These are phyloP conservation scores for Avicennia marina DNA, from an alignment of 257 asterid species.

Conservation along the genomic window DNA sequence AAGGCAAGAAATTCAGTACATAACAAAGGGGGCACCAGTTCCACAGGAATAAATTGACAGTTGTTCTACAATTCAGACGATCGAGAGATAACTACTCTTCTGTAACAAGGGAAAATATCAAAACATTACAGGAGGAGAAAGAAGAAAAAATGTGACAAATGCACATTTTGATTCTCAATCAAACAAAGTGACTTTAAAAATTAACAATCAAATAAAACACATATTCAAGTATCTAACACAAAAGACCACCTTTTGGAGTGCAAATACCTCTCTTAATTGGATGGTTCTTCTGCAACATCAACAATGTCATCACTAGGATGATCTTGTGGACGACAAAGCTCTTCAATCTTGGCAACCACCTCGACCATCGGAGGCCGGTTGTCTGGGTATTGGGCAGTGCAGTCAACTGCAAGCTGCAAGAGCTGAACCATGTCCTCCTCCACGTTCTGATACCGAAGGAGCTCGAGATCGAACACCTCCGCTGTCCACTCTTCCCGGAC, in stretches of 20 bases:
- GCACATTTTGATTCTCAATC: conserved; percentile 24
- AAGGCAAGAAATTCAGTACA: no score
- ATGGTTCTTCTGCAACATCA: conserved; percentile 12
- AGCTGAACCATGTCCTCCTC: conserved; percentile 72
- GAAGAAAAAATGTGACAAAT: no score
- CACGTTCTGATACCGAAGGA: conserved; percentile 49
- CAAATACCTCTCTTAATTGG: conserved; percentile 2
- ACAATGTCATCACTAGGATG: conserved; percentile 17
- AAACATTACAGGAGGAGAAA: no score
- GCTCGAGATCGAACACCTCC: conserved; percentile 58
- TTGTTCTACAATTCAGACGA: no score
- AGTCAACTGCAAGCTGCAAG: conserved; percentile 55
- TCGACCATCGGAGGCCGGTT: conserved; percentile 49
- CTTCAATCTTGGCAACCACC: conserved; percentile 38
- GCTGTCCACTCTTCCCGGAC: conserved; percentile 62
- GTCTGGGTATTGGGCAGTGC: conserved; percentile 55
- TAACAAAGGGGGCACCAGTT: no score
- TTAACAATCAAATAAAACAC: conserved; percentile 28
- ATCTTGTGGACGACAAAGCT: conserved; percentile 28
- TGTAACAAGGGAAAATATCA: no score
- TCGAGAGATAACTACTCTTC: no score
- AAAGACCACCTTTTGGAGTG: neutral
- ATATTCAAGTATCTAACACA: no score
- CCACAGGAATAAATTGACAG: no score
- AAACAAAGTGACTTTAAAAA: conserved; percentile 32